Evolutionary conservation across 495 filamentous ascomycete species (phyloP).

Genomic region (Daldinia bambusicola): DNA sequence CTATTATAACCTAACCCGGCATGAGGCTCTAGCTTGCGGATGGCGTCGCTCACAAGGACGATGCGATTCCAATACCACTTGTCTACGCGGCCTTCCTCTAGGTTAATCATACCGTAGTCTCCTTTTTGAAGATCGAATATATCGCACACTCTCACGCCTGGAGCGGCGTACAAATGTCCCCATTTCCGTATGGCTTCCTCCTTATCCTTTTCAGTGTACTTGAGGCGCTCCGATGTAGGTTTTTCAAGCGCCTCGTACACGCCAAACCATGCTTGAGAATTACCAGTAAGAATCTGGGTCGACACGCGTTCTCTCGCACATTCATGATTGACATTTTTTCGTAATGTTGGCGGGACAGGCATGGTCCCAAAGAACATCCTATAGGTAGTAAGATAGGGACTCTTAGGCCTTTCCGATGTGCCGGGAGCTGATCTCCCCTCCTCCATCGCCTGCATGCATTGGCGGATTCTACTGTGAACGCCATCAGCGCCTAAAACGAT

Average conservation of each 20-base stretch:
- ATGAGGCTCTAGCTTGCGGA: conserved; percentile 57
- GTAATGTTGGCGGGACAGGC: conserved; percentile 42
- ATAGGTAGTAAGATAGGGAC: conserved; percentile 46
- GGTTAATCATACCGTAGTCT: conserved; percentile 41
- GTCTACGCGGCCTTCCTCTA: conserved; percentile 56
- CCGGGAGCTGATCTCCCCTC: conserved; percentile 38
- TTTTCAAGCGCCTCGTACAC: conserved; percentile 56
- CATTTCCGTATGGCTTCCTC: conserved; percentile 41
- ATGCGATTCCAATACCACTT: conserved; percentile 54
- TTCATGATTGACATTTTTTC: conserved; percentile 29
- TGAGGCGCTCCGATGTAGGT: conserved; percentile 50
- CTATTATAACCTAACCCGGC: conserved; percentile 55
- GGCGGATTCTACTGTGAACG: conserved; percentile 57
- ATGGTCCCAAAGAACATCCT: conserved; percentile 45
- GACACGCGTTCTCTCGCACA: conserved; percentile 32
- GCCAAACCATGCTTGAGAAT: conserved; percentile 49
- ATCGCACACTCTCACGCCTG: conserved; percentile 51
- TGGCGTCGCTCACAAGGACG: conserved; percentile 57
- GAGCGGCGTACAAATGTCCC: conserved; percentile 47
- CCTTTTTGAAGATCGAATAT: conserved; percentile 46
- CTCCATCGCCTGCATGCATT: conserved; percentile 54
- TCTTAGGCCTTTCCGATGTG: conserved; percentile 36
- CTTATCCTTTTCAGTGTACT: conserved; percentile 54
- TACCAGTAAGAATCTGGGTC: conserved; percentile 43
- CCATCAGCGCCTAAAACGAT: conserved; percentile 66